phyloP scores from a whole-genome alignment of 495 filamentous ascomycete genomes.

The Chaetomium tenue region DNA sequence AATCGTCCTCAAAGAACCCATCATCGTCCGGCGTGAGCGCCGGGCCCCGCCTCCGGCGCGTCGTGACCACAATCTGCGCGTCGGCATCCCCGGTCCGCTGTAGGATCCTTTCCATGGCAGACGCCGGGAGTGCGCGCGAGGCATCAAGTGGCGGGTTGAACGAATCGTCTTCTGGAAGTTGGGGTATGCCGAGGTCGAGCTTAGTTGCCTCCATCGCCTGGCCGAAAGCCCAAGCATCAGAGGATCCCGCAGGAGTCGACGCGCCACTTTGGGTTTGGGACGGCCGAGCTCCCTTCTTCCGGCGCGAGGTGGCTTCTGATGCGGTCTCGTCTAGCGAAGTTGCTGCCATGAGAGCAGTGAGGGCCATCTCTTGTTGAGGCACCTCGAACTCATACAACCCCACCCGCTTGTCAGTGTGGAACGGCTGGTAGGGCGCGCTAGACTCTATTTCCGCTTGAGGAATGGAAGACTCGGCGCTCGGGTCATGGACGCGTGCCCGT shows the following conservation, averaged over 20 bases:
- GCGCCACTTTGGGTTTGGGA: constrained; percentile 3
- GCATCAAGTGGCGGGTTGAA: constrained; percentile 51
- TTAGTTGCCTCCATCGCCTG: constrained; percentile 58
- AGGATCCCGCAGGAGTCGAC: not conserved
- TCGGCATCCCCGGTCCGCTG: constrained; percentile 63
- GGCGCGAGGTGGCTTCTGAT: constrained; percentile 12
- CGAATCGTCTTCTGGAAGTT: constrained; percentile 54
- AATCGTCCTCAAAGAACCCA: constrained; percentile 93
- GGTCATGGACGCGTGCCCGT: constrained; percentile 32
- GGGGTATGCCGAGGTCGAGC: constrained; percentile 57
- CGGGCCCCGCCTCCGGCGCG: constrained; percentile 62
- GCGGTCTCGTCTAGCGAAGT: constrained; percentile 33
- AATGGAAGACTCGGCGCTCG: constrained; percentile 54
- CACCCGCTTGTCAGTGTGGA: constrained; percentile 82
- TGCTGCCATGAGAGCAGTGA: constrained; percentile 35
- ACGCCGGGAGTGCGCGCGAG: constrained; percentile 52
- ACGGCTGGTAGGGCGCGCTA: constrained; percentile 83
- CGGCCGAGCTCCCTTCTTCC: constrained; percentile 26
- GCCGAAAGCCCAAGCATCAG: constrained; percentile 67
- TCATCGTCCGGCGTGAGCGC: constrained; percentile 57
- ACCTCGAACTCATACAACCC: constrained; percentile 54
- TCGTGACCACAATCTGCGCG: constrained; percentile 78
- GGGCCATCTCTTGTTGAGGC: constrained; percentile 25
- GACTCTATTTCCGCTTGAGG: constrained; percentile 92
- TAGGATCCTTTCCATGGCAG: constrained; percentile 55